These are phyloP conservation scores for Cercis canadensis DNA, from an alignment of 306 rosid species.

Conservation along the genomic window DNA sequence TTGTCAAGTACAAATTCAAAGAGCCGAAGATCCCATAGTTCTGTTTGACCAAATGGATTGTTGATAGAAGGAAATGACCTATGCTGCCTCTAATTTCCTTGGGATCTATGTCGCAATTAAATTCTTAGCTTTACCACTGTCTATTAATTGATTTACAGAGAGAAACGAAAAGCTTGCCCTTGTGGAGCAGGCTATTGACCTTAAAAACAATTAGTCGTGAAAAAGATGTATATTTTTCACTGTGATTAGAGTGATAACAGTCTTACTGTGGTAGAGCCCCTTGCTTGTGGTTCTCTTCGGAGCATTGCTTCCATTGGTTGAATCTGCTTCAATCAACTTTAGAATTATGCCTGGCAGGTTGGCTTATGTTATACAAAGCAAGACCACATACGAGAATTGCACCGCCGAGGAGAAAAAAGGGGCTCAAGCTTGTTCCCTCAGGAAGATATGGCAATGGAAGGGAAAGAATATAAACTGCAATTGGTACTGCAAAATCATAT, in stretches of 20 bases:
- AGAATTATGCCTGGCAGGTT: slow-evolving; percentile 46
- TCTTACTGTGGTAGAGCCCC: not conserved
- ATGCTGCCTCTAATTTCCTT: no score
- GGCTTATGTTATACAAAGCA: slow-evolving; percentile 59
- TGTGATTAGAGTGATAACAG: not conserved
- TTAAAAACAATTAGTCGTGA: no score
- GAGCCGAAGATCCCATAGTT: no score
- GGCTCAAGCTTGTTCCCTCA: slow-evolving; percentile 66
- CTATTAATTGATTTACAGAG: not conserved
- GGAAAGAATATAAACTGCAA: slow-evolving; percentile 75
- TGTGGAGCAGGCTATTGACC: slow-evolving; percentile 17
- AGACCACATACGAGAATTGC: slow-evolving; percentile 80
- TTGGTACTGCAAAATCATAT: slow-evolving; percentile 73
- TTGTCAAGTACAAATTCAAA: not conserved
- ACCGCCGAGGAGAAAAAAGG: slow-evolving; percentile 73
- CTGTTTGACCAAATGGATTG: no score
- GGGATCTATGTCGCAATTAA: no score
- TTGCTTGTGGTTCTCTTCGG: not conserved
- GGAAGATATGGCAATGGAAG: slow-evolving; percentile 86
- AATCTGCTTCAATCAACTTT: slow-evolving; percentile 30
- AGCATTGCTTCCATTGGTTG: slow-evolving; percentile 9
- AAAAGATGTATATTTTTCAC: not conserved
- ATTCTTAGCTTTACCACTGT: not conserved
- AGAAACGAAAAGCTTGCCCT: not conserved
- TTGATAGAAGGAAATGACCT: no score